Evolutionary conservation across 2,329 filamentous ascomycete genomes (phyloP), one percentile per base, ranked within the genome.

Genomic region (Diaporthe longicolla): DNA sequence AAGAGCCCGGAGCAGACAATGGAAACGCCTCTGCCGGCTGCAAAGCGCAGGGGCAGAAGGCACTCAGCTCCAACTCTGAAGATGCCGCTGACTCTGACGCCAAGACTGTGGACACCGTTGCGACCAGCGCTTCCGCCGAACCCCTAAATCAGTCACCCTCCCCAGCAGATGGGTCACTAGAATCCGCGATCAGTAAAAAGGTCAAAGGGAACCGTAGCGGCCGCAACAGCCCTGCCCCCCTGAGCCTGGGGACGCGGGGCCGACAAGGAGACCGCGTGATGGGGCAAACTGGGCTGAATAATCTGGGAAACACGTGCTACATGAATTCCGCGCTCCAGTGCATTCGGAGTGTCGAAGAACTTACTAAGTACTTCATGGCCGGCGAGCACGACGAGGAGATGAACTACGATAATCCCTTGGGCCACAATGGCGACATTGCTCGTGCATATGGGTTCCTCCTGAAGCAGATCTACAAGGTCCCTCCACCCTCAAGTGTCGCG

Each of bases 241-340:
- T 87, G 6, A 89, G 88, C 1, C 84, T 88, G 10, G 85, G 93
- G 76, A 95, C 94, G 0, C 89, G 95, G 77, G 94, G 94, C 55
- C 90, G 94, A 73, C 90, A 92, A 75, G 92, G 91, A 52, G 93
- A 93, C 13, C 91, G 92, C 76, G 90, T 91, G 17, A 84, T 91
- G 45, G 97, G 97, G 43, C 93, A 92, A 54, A 93, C 95, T 55
- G 97, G 97, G 45, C 86, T 99, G 70, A 91, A 90, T 76, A 99
- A 99, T 80, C 86, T 99, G 19, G 97, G 97, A 65, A 99, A 99
- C 80, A 98, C 97, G 0, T 99, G 97, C 84, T 99, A 99, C 85
- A 98, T 98, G 95, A 98, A 98, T 83, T 98, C 96, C 29, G 97
- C 97, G 13, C 87, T 98, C 71, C 97, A 99, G 82, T 99, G 97